Percentiles rank a stretch among this genome's conserved stretches.
These are phyloP conservation scores for Cladosporium sp. DNA, from an alignment of 2,329 filamentous ascomycete species.

Conservation along the genomic window DNA sequence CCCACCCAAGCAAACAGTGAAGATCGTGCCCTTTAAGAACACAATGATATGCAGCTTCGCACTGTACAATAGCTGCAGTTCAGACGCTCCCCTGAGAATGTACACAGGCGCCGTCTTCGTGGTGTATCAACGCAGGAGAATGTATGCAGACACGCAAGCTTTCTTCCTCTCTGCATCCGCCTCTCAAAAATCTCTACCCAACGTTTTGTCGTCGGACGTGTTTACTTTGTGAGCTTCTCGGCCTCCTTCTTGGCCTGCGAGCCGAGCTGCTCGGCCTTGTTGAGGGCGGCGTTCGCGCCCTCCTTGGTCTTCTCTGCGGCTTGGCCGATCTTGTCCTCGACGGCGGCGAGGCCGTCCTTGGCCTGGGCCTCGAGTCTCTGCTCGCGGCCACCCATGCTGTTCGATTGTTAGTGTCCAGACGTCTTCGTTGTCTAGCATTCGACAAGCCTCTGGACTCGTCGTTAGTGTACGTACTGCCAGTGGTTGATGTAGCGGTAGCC, in stretches of 20 bases:
- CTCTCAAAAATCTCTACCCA: conserved; percentile 4
- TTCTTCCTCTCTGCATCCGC: not conserved
- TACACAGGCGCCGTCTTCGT: not conserved
- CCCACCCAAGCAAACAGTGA: not conserved
- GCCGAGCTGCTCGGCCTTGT: conserved; percentile 18
- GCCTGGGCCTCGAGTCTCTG: conserved; percentile 32
- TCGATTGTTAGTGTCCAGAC: not conserved
- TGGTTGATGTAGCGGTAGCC: conserved; percentile 57
- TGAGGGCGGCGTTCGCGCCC: conserved; percentile 21
- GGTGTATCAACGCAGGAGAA: not conserved
- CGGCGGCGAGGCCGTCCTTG: conserved; percentile 30
- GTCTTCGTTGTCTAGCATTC: not conserved
- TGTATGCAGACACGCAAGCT: not conserved
- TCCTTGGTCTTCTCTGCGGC: conserved; percentile 26
- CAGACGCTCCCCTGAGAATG: not conserved
- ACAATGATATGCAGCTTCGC: not conserved
- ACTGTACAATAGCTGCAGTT: conserved; percentile 4
- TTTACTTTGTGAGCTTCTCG: conserved; percentile 19
- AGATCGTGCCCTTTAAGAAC: not conserved
- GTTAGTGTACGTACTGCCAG: conserved; percentile 40
- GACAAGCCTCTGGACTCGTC: not conserved
- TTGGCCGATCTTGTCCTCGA: conserved; percentile 23
- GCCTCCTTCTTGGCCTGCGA: conserved; percentile 22
- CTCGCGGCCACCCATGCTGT: conserved; percentile 39
- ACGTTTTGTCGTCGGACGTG: not conserved